Evolutionary conservation across 495 filamentous ascomycete genomes (phyloP), one percentile per base, ranked within the genome.

Genomic region (Penicillium odoratum): DNA sequence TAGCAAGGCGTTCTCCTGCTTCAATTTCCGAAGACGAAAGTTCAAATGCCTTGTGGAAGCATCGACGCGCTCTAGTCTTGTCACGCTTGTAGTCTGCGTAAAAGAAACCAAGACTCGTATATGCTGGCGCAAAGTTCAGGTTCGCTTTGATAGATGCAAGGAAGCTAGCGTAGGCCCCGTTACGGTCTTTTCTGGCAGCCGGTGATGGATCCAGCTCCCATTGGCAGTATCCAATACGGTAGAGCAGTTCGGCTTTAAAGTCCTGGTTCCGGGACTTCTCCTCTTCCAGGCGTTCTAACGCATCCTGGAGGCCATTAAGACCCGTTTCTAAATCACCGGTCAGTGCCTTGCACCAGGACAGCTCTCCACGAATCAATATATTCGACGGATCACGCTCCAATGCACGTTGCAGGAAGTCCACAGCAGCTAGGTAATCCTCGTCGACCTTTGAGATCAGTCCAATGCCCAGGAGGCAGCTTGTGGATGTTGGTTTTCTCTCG

Each of bases 11-110:
- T 71, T 98, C 90, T 4, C 94, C 94, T 46, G 94, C 91, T 63
- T 88, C 80, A 2, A 96, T 83, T 68, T 99, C 95, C 0, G 90
- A 84, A 0, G 92, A 71, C 0, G 95, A 99, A 9, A 98, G 77
- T 68, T 99, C 94, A 48, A 99, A 93, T 0, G 94, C 94, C 68
- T 97, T 97, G 64, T 97, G 91, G 65, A 98, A 99, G 69, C 94
- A 98, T 63, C 87, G 87, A 11, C 90, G 83, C 21, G 92, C 91
- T 63, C 94, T 79, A 59, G 84, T 85, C 69, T 85, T 90, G 73
- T 98, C 93, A 58, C 85, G 89, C 56, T 84, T 86, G 61, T 97
- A 96, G 60, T 97, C 95, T 10, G 86, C 86, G 66, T 96, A 99
- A 74, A 87, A 99, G n/a, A 93, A 76, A n/a, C 94, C 94, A 9